Percentiles rank a stretch among this genome's conserved stretches.
These are phyloP conservation scores for Hypoxylon sp. DNA, from an alignment of 2,329 filamentous ascomycete genomes.

Conservation along the genomic window DNA sequence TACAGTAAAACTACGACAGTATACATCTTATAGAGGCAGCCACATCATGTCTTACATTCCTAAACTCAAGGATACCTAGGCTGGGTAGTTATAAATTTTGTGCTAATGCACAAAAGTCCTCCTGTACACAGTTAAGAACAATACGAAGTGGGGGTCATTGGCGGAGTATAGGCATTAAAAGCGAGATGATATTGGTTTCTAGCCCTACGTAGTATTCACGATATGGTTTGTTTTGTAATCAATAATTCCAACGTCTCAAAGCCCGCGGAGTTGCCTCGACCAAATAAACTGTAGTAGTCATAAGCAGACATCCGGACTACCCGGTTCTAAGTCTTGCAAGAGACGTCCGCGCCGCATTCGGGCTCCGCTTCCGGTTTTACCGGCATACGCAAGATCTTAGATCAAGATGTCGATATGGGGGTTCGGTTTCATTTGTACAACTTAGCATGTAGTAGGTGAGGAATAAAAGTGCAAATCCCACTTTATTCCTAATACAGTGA, in stretches of 20 bases:
- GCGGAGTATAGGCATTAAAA: not conserved
- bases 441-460: conserved; percentile 21
- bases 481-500: not conserved
- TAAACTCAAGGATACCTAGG: not conserved
- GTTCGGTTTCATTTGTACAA: not conserved
- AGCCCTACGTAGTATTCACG: not conserved
- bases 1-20: not conserved
- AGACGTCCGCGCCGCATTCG: conserved; percentile 21
- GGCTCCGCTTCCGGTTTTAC: conserved; percentile 24
- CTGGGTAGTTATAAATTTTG: not conserved
- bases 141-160: not conserved
- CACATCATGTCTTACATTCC: not conserved
- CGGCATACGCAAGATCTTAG: conserved; percentile 22
- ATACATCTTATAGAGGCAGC: not conserved
- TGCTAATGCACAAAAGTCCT: not conserved
- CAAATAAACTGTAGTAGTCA: conserved; percentile 19
- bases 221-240: conserved; percentile 14
- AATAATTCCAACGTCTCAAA: conserved; percentile 7
- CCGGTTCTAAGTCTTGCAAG: conserved; percentile 36
- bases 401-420: conserved; percentile 25
- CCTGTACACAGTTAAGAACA: not conserved
- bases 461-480: not conserved
- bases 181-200: not conserved
- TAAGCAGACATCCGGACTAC: conserved; percentile 19
- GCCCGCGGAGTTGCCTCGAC: conserved; percentile 7